phyloP scores from a whole-genome alignment of 805 yeast species.

The Candida golubevii region DNA sequence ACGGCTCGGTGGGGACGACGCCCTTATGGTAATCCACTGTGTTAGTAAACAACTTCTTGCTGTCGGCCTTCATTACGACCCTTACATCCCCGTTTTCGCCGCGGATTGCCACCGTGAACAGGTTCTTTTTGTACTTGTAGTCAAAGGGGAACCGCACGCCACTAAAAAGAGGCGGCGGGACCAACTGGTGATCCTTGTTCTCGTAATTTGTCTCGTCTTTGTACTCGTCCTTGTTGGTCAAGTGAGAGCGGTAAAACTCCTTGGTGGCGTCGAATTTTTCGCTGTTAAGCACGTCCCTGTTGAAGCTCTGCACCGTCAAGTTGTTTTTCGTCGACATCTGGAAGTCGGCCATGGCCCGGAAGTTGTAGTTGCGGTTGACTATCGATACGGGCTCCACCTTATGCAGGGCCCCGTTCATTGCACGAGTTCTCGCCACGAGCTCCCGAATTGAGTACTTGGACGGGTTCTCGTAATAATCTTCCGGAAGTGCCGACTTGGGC shows the following conservation, averaged over 20 bases:
- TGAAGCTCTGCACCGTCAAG: slow-evolving; percentile 27
- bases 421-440: slow-evolving; percentile 31
- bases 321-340: slow-evolving; percentile 65
- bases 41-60: slow-evolving; percentile 50
- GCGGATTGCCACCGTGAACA: slow-evolving; percentile 45
- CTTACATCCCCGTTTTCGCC: slow-evolving; percentile 57
- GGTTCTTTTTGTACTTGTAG: slow-evolving; percentile 74
- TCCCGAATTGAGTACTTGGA: slow-evolving; percentile 40
- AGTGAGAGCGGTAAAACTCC: slow-evolving; percentile 21
- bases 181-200: slow-evolving; percentile 51
- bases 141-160: slow-evolving; percentile 71
- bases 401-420: slow-evolving; percentile 24
- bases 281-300: slow-evolving; percentile 21
- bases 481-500: slow-evolving; percentile 50
- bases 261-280: slow-evolving; percentile 23
- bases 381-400: slow-evolving; percentile 60
- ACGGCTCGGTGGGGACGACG: slow-evolving; percentile 46
- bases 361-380: slow-evolving; percentile 63
- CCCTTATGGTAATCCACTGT: slow-evolving; percentile 46
- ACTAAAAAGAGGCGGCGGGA: slow-evolving; percentile 86
- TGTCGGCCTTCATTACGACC: slow-evolving; percentile 42
- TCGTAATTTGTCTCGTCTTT: slow-evolving; percentile 20
- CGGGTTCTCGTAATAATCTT: slow-evolving; percentile 27
- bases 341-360: slow-evolving; percentile 85
- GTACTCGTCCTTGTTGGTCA: slow-evolving; percentile 27